Conservation (phyloP, 352 stramenopile genomes). For the Globisporangium viniferum region DNA sequence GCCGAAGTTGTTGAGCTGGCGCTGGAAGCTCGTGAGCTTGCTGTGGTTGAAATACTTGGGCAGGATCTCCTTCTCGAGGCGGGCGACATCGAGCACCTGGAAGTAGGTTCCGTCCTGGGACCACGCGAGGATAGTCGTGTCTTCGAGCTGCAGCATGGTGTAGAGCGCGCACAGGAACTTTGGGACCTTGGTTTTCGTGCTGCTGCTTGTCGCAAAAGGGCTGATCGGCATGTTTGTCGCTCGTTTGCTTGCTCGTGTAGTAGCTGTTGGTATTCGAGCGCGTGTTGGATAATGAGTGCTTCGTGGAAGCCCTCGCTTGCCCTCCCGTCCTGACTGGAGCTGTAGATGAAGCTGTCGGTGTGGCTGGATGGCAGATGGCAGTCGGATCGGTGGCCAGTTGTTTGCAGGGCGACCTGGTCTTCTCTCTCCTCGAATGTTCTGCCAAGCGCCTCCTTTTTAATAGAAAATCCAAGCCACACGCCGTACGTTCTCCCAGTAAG, state of each 20-base stretch:
- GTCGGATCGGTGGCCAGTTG: neutral
- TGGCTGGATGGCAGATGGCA: neutral
- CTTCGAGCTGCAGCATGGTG: constrained; percentile 71
- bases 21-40: constrained; percentile 91
- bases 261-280: neutral
- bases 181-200: constrained; percentile 27
- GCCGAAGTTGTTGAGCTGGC: constrained; percentile 94
- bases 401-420: neutral
- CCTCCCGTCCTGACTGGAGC: neutral
- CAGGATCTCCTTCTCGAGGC: constrained; percentile 70
- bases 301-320: neutral
- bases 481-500: neutral
- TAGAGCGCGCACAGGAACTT: constrained; percentile 83
- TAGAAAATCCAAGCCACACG: neutral
- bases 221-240: neutral
- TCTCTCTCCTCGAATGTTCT: constrained; percentile 6
- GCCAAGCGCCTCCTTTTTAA: neutral
- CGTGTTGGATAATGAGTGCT: neutral
- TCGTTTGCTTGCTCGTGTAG: neutral
- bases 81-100: constrained; percentile 61
- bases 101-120: constrained; percentile 64
- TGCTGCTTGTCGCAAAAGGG: neutral
- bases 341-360: neutral
- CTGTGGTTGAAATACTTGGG: constrained; percentile 94
- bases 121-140: constrained; percentile 70